Evolutionary conservation across 352 stramenopile species (phyloP).

Genomic region (Phytophthora hybrid): DNA sequence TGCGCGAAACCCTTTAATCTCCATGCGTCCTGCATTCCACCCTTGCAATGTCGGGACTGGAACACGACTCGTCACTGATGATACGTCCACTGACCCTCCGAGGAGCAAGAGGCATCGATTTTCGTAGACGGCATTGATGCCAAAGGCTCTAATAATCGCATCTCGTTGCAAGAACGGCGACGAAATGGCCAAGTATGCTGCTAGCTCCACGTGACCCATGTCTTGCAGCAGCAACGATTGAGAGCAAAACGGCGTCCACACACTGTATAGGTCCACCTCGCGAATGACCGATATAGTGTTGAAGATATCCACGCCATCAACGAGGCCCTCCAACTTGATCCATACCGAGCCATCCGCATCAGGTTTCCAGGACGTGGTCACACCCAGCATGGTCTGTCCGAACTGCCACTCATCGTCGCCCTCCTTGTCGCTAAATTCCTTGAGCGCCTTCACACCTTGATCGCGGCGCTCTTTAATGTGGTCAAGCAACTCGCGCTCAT

Average conservation of each 20-base stretch:
- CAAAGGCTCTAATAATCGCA: constrained; percentile 71
- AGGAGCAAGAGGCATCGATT: constrained; percentile 73
- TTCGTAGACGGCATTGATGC: constrained; percentile 86
- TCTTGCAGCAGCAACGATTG: constrained; percentile 69
- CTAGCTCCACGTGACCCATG: constrained; percentile 60
- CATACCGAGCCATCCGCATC: constrained; percentile 77
- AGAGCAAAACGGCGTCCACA: constrained; percentile 83
- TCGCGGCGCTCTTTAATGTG: constrained; percentile 65
- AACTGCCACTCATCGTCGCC: constrained; percentile 76
- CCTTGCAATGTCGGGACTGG: constrained; percentile 63
- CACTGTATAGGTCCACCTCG: constrained; percentile 79
- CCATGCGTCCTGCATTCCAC: constrained; percentile 78
- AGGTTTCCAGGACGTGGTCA: constrained; percentile 85
- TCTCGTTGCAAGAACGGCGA: constrained; percentile 82
- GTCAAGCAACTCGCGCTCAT: constrained; percentile 55
- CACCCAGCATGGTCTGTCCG: constrained; percentile 76
- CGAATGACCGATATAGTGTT: constrained; percentile 85
- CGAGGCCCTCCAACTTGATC: constrained; percentile 82
- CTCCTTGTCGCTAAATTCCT: constrained; percentile 76
- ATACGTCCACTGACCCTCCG: constrained; percentile 61
- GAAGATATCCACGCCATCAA: constrained; percentile 86
- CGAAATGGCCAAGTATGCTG: constrained; percentile 74
- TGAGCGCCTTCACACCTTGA: constrained; percentile 58
- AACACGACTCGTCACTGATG: constrained; percentile 37
- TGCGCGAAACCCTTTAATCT: constrained; percentile 78